Evolutionary conservation across 345 rosid genomes (phyloP), one percentile per base, ranked within the genome.

Genomic region (Gossypium stocksii): DNA sequence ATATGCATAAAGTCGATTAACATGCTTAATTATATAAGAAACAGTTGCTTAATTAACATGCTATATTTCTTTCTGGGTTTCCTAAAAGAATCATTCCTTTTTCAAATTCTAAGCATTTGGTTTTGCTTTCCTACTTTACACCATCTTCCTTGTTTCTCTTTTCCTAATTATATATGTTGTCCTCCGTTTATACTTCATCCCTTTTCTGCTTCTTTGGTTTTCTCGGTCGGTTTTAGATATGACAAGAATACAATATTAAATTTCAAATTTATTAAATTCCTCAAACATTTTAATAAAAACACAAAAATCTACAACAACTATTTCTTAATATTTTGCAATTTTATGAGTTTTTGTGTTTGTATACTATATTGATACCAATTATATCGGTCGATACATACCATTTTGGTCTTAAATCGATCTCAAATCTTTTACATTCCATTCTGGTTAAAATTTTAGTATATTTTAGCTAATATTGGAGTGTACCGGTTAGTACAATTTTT

Each of bases 81-180:
- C 72, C 72, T 25, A 29, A n/a, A 46, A 70, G 61, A 70, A 29
- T 52, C 16, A 51, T 70, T 70, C 73, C 73, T 52, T 70, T 29
- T 70, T 43, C 73, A 70, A 16, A 10, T 17, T 6, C 60, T 11
- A 52, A 70, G 10, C 48, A 27, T 52, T n/a, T 29, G 73, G 44
- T 27, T 29, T 52, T 22, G 45, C 27, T 64, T 64, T 41, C 49
- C 51, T 64, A 41, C 69, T n/a, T 41, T 43, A 25, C 23, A 64
- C 25, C 34, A 38, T 63, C 48, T 63, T 38, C 68, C 23, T 63
- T 17, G 8, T 34, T 34, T 34, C 41, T 34, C 1, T 34, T 34
- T 34, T 34, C 41, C 9, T 7, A 4, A 1, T 17, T 23, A 29
- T 13, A 52, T 16, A 1, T 27, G 54, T 20, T 49, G 73, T 69